Percentiles rank a stretch among this genome's conserved stretches.
phyloP scores from a whole-genome alignment of 805 yeast genomes.

The Lipomyces anomalus region DNA sequence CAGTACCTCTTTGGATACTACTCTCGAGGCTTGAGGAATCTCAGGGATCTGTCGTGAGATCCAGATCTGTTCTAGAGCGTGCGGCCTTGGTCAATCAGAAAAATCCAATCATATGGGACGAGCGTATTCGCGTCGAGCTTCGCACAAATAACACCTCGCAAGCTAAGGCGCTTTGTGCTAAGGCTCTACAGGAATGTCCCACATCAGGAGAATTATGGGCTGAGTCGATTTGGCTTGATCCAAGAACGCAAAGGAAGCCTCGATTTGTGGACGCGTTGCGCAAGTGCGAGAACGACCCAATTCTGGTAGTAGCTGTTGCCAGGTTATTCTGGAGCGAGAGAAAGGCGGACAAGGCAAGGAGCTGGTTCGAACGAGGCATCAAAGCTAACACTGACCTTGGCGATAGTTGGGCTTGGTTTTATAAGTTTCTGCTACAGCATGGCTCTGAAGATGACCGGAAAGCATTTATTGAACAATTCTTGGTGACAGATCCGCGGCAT shows the following conservation, averaged over 20 bases:
- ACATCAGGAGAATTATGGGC: constrained; percentile 60
- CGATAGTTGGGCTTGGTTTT: constrained; percentile 68
- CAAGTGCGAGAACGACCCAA: constrained; percentile 54
- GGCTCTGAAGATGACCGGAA: constrained; percentile 34
- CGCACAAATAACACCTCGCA: constrained; percentile 44
- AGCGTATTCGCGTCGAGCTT: constrained; percentile 54
- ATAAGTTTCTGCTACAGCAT: constrained; percentile 41
- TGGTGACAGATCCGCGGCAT: constrained; percentile 48
- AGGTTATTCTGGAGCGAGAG: constrained; percentile 60
- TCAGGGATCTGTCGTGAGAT: constrained; percentile 44
- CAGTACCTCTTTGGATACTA: constrained; percentile 49
- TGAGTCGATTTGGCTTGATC: constrained; percentile 44
- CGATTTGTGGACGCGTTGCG: constrained; percentile 67
- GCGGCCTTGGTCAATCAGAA: constrained; percentile 51
- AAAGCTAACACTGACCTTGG: constrained; percentile 55
- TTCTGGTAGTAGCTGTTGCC: constrained; percentile 61
- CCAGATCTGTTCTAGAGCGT: constrained; percentile 67
- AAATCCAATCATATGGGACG: constrained; percentile 52
- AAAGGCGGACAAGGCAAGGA: constrained; percentile 54
- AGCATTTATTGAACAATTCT: constrained; percentile 36
- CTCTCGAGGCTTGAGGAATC: constrained; percentile 46
- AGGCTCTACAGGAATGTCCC: constrained; percentile 57
- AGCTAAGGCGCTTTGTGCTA: constrained; percentile 50
- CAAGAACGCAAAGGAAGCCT: constrained; percentile 46
- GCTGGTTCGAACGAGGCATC: constrained; percentile 71